phyloP scores from a whole-genome alignment of 352 stramenopile genomes.

The Phytophthora capsici region DNA sequence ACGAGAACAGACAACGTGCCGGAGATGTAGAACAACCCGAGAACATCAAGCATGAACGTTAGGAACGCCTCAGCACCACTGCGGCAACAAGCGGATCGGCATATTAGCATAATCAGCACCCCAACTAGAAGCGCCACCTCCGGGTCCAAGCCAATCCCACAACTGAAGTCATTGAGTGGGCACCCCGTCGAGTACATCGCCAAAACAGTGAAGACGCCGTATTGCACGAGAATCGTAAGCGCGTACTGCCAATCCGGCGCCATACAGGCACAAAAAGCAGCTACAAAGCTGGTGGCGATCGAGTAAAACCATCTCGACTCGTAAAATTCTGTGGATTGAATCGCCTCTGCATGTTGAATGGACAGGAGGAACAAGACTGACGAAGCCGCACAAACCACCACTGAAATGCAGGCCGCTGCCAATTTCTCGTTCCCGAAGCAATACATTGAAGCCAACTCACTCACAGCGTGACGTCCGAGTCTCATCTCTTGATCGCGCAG shows the following conservation, averaged over 20 bases:
- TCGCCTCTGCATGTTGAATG: slow-evolving; percentile 31
- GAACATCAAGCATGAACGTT: slow-evolving; percentile 51
- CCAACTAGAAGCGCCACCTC: slow-evolving; percentile 36
- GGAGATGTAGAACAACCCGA: slow-evolving; percentile 67
- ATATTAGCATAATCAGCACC: slow-evolving; percentile 45
- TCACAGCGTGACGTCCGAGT: slow-evolving; percentile 35
- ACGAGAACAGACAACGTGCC: slow-evolving; percentile 56
- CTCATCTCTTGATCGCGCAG: slow-evolving; percentile 23
- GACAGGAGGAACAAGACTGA: slow-evolving; percentile 37
- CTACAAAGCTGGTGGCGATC: slow-evolving; percentile 40
- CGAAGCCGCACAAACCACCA: slow-evolving; percentile 27
- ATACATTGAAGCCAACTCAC: slow-evolving; percentile 11
- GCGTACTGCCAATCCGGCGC: slow-evolving; percentile 49
- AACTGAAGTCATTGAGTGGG: slow-evolving; percentile 58
- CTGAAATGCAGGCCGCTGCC: slow-evolving; percentile 39
- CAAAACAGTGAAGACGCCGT: slow-evolving; percentile 51
- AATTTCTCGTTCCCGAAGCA: slow-evolving; percentile 46
- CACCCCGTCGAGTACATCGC: slow-evolving; percentile 62
- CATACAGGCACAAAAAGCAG: slow-evolving; percentile 48
- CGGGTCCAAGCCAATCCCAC: slow-evolving; percentile 40
- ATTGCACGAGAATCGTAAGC: slow-evolving; percentile 47
- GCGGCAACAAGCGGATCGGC: slow-evolving; percentile 35
- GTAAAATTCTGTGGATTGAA: slow-evolving; percentile 61
- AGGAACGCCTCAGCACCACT: slow-evolving; percentile 37
- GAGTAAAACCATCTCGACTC: slow-evolving; percentile 48